phyloP scores from a whole-genome alignment of 768 basidiomycete species.

The Lentinula sp. region DNA sequence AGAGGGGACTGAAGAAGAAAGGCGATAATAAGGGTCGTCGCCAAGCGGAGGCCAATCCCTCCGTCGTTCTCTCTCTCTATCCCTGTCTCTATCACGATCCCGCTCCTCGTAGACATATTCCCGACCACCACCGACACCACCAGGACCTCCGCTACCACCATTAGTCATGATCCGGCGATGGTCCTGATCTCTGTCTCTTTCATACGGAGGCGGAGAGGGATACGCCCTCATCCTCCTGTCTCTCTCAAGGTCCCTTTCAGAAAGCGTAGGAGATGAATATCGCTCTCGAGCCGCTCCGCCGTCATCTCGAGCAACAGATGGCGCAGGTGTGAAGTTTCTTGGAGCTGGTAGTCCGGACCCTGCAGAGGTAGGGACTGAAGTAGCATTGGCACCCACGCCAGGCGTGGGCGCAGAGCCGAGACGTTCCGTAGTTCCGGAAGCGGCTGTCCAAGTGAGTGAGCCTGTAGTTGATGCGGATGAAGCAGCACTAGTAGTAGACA shows the following conservation, averaged over 20 bases:
- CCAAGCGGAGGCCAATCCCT: constrained; percentile 3
- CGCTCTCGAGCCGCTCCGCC: background rate
- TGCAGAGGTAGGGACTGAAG: background rate
- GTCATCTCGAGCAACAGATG: background rate
- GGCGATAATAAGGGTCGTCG: background rate
- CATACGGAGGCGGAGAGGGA: background rate
- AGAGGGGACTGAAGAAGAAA: background rate
- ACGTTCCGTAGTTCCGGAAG: background rate
- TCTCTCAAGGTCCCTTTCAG: background rate
- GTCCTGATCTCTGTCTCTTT: background rate
- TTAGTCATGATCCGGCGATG: background rate
- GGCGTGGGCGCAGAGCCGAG: background rate
- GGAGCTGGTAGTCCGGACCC: background rate
- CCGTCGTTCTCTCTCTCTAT: background rate
- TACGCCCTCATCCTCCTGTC: background rate
- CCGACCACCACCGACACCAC: background rate
- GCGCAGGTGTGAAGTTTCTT: background rate
- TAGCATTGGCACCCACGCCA: background rate
- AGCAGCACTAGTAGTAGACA: background rate
- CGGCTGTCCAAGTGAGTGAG: background rate
- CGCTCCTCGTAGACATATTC: background rate
- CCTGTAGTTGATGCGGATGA: background rate
- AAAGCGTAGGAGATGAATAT: background rate
- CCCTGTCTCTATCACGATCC: background rate
- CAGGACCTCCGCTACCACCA: background rate